Evolutionary conservation across 202 grass and related monocot species (phyloP), one percentile per base, ranked within the genome.

Genomic region (Panicum hallii): DNA sequence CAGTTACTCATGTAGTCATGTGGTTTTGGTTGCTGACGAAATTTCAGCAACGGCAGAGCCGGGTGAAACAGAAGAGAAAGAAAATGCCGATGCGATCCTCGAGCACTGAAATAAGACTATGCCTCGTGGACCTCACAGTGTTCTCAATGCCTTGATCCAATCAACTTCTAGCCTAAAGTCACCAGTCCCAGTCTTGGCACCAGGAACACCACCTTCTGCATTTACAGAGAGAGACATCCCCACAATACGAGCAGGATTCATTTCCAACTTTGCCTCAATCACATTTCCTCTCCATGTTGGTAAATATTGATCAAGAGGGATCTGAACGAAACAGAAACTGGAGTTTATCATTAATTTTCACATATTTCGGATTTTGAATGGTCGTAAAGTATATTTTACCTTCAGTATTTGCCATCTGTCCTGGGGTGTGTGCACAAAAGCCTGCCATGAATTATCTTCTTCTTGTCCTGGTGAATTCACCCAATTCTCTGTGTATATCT

Each of bases 401-500:
- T 99, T 99, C 78, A 90, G 48, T 70, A 83, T 82, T 14, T 94
- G 86, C 91, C 91, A 96, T 64, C 71, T 70, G 68, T 78, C 80
- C 63, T 90, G 91, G 11, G 93, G 97, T 77, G 78, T 68, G 65
- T 85, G 88, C 47, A 99, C 82, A 80, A 99, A 96, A 87, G 91
- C 86, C 88, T 99, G 96, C 96, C 96, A 99, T 28, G 91, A 96
- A 83, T 99, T 94, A 79, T 99, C 93, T 89, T 96, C 96, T 84
- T 89, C 62, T 75, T 96, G 93, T 58, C 96, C 96, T 15, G 93
- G 96, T 78, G 93, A 94, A 83, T 94, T 99, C 9, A 99, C 84
- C 93, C 93, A 99, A 82, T 99, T 99, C 72, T 99, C 96, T 17
- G 93, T 99, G 79, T 96, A 96, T 88, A 99, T 99, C 93, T 99